Conservation (phyloP, 1,139 yeast species). For the Geotrichum australiense region DNA sequence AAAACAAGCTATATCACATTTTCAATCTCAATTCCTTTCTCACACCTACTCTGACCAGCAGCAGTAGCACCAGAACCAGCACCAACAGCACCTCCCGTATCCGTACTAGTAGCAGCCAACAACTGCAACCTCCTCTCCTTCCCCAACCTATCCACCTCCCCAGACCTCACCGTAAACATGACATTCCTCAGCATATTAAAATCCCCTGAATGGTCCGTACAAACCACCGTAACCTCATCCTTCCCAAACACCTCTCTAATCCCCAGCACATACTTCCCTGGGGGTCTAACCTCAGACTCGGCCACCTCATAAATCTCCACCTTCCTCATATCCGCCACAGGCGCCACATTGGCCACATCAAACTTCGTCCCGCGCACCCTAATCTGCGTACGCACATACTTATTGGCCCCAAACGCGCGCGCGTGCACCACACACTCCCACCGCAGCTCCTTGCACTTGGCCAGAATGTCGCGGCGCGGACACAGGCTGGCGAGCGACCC, state of each 20-base stretch:
- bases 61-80: no score
- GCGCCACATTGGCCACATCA: no score
- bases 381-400: no score
- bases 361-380: no score
- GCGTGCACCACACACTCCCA: not conserved
- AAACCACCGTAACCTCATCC: not conserved
- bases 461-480: conserved; percentile 10
- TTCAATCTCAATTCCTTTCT: no score
- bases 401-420: no score
- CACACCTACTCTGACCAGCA: no score
- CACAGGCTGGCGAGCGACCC: conserved; percentile 18
- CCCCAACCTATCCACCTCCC: not conserved
- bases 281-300: not conserved
- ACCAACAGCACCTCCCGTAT: no score
- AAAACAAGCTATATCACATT: no score
- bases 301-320: conserved; percentile 1
- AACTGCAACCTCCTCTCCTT: no score
- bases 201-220: not conserved
- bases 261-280: conserved; percentile 2
- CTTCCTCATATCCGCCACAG: not conserved
- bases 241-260: not conserved
- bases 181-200: conserved; percentile 3
- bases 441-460: not conserved
- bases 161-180: not conserved
- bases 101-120: no score